Evolutionary conservation across 1,139 yeast species (phyloP).

Genomic region (Pichia inconspicua): DNA sequence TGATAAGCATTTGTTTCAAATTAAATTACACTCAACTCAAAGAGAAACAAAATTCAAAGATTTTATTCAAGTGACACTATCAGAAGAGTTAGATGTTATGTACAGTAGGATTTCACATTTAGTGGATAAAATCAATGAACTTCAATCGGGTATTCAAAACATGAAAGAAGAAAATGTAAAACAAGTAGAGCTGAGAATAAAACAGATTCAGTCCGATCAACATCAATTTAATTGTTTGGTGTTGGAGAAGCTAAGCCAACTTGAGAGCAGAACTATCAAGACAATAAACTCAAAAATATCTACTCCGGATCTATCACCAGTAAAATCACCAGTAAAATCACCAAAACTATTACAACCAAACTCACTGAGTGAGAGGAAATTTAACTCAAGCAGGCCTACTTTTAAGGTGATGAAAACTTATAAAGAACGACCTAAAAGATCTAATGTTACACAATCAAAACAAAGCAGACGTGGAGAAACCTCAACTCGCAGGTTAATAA

Average conservation of each 20-base stretch:
- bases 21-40: constrained; percentile 1
- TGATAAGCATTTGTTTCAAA: constrained; percentile 3
- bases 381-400: neutral
- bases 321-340: neutral
- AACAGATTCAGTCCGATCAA: neutral
- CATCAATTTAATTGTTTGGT: neutral
- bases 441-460: neutral
- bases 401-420: neutral
- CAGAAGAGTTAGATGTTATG: constrained; percentile 9
- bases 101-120: constrained; percentile 2
- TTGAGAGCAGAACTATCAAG: neutral
- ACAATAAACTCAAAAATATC: neutral
- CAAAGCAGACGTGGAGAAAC: neutral
- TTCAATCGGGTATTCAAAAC: neutral
- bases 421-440: neutral
- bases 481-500: constrained; percentile 6
- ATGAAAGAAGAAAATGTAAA: neutral
- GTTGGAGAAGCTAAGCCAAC: neutral
- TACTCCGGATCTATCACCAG: neutral
- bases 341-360: neutral
- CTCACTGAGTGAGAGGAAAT: neutral
- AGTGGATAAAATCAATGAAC: constrained; percentile 1
- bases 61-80: constrained; percentile 3
- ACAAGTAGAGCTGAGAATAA: neutral
- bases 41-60: constrained; percentile 3